These are phyloP conservation scores for Tremella yokohamensis DNA, from an alignment of 768 basidiomycete genomes.

Conservation along the genomic window DNA sequence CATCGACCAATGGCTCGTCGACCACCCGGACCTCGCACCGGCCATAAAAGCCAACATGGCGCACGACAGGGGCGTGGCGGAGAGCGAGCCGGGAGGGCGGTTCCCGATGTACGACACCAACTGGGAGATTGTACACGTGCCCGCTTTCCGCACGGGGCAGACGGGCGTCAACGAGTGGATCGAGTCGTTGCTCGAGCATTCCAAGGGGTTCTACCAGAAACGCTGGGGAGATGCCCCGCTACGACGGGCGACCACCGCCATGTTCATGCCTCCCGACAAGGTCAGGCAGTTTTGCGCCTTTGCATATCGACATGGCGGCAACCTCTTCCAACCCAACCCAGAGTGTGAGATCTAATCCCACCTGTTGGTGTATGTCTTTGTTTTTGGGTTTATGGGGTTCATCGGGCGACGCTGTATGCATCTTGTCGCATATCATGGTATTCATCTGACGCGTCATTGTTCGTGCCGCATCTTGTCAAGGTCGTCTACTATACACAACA, in stretches of 20 bases:
- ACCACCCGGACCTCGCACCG: background rate
- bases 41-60: background rate
- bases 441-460: too few species aligned
- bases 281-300: slow-evolving; percentile 1
- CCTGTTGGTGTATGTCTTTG: too few species aligned
- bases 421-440: too few species aligned
- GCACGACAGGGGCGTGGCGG: too few species aligned
- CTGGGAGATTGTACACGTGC: slow-evolving; percentile 7
- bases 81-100: background rate
- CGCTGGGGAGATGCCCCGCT: slow-evolving; percentile 10
- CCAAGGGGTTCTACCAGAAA: slow-evolving; percentile 6
- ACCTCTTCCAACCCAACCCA: background rate
- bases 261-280: slow-evolving; percentile 3
- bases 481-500: too few species aligned
- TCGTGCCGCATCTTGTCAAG: too few species aligned
- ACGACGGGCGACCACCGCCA: background rate
- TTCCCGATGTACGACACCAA: slow-evolving; percentile 8
- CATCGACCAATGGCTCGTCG: background rate
- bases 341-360: too few species aligned
- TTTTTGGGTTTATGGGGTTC: too few species aligned
- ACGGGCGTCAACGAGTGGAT: slow-evolving; percentile 4
- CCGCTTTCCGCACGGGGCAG: background rate
- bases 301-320: background rate
- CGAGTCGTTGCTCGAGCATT: background rate
- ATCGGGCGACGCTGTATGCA: too few species aligned